Conservation (phyloP, 192 early-diverging fungal species). For the Spizellomyces punctatus region DNA sequence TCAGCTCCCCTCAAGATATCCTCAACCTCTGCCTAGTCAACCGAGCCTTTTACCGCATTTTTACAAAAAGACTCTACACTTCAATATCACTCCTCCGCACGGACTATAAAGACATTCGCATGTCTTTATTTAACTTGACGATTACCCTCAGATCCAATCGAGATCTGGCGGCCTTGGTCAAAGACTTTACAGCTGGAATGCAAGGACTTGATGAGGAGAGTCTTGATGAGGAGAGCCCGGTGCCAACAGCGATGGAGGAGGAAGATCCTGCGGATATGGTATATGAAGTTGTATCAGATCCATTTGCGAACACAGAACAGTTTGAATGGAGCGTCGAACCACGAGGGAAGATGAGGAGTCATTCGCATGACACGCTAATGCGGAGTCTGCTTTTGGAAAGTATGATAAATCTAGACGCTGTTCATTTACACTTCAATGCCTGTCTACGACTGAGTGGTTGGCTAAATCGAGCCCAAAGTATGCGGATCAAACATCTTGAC, state of each 20-base stretch:
- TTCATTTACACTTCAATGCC: background rate
- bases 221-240: background rate
- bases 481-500: slow-evolving; percentile 4
- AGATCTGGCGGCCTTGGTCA: background rate
- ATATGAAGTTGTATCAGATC: too few relatives aligned
- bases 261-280: too few relatives aligned
- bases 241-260: too few relatives aligned
- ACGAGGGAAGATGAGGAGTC: too few relatives aligned
- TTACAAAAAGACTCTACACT: background rate
- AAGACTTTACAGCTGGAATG: background rate
- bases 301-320: too few relatives aligned
- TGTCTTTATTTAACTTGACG: background rate
- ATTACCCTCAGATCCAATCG: background rate
- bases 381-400: too few relatives aligned
- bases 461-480: background rate
- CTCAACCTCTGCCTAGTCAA: background rate
- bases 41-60: background rate
- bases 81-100: background rate
- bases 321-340: too few relatives aligned
- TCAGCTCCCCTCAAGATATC: background rate
- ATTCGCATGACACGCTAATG: too few relatives aligned
- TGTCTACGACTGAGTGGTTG: background rate
- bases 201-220: background rate
- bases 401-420: background rate
- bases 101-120: background rate